Base-by-base conservation (phyloP, 345 rosid species). In the Pistacia integerrima region DNA sequence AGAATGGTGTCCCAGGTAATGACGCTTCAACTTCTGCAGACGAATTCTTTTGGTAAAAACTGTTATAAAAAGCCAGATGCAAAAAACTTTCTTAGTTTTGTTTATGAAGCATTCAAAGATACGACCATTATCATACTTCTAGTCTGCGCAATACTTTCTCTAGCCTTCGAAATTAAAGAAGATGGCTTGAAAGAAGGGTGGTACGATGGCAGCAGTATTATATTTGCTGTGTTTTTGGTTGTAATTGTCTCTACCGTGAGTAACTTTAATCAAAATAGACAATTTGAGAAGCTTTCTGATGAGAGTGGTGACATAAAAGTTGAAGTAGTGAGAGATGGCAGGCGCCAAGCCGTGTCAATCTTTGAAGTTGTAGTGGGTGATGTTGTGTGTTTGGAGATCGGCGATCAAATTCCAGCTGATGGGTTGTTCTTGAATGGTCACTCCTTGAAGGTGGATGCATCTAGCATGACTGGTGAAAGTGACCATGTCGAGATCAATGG, bases 361-460 rank as follows among this genome's bases (percentile, higher is more conserved):
- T 64, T 62, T 35, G 81, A 81, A 3, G 60, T 81, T 11, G 81
- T 81, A 30, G 78, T 77, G 1, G 84, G 81, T 3, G 84, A 74
- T 60, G 46, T 77, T 57, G 81, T 81, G 33, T 64, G 6, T 36
- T 52, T 74, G 57, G 69, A 77, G 59, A 74, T 57, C 0, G 84
- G 84, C 1, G 75, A 74, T 65, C 78, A 74, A 63, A 17, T 81
- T 35, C 83, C 80, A 0, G 80, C 77, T 6, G 80, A 80, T 36
- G 83, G 80, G 56, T 20, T 80, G 58, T 59, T 80, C 49, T 41
- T 56, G 49, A 33, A 33, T 20, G 77, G 49, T 0, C 17, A 30
- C 28, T 20, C 69, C 8, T 36, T 76, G 60, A 72, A 36, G 61
- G 59, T 76, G 12, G 76, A 76, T 52, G 79, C 67, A 3, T 64